A percentile compares a stretch with the other conserved stretches of the same genome.
Conservation (phyloP, 768 basidiomycete genomes). For the Boletus tylopilopsis region DNA sequence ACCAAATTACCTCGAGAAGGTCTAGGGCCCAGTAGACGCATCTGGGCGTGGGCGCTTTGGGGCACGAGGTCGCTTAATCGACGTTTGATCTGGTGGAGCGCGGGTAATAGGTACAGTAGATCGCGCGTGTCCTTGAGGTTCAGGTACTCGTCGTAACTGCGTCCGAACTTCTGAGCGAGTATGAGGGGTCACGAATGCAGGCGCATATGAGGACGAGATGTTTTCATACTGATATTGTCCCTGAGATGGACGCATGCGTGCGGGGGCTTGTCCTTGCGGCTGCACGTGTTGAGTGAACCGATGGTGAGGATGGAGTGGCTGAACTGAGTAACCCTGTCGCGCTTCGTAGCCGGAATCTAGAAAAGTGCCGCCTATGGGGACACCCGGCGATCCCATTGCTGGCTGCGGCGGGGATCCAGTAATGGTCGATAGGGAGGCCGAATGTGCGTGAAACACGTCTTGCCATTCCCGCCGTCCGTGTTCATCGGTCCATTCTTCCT, state of each 20-base stretch:
- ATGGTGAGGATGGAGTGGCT: neutral
- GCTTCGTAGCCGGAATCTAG: slow-evolving; percentile 1
- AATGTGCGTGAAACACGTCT: slow-evolving; percentile 14
- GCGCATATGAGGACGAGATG: neutral
- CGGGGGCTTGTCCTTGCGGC: neutral
- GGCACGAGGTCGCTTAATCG: slow-evolving; percentile 20
- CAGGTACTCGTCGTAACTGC: neutral
- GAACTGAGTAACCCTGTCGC: slow-evolving; percentile 2
- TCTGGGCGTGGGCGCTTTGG: slow-evolving; percentile 20
- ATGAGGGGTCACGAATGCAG: neutral
- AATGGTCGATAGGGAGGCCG: slow-evolving; percentile 26
- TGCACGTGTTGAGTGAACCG: slow-evolving; percentile 6
- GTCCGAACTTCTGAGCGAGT: neutral
- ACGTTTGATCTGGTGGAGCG: slow-evolving; percentile 3
- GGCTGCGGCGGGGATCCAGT: slow-evolving; percentile 15
- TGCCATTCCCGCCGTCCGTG: neutral
- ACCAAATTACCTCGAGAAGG: slow-evolving; percentile 1
- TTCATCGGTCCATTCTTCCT: neutral
- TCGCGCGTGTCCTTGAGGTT: slow-evolving; percentile 1
- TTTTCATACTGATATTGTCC: slow-evolving; percentile 8
- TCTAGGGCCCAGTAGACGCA: neutral
- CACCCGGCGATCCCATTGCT: neutral
- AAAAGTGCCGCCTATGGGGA: neutral
- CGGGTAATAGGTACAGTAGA: neutral
- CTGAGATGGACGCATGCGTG: slow-evolving; percentile 2